Conservation (phyloP, 2,329 filamentous ascomycete species). For the Ophiostoma tasmaniense region DNA sequence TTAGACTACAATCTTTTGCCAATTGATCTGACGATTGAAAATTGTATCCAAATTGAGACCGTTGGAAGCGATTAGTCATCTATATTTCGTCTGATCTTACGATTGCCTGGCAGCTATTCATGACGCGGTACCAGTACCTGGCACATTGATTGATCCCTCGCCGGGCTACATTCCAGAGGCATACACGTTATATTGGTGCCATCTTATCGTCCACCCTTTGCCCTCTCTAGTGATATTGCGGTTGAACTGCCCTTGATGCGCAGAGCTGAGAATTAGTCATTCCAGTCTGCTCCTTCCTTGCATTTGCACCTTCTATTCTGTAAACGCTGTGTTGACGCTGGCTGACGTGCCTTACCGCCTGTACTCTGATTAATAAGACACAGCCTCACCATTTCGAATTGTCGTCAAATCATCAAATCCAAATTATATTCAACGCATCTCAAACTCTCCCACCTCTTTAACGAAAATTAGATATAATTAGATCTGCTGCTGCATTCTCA, state of each 20-base stretch:
- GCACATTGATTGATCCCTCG: not conserved
- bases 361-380: not conserved
- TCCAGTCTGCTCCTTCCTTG: not conserved
- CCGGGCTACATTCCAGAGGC: not conserved
- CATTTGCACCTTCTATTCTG: not conserved
- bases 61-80: not conserved
- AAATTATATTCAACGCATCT: not conserved
- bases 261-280: not conserved
- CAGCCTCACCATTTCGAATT: not conserved
- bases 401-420: not conserved
- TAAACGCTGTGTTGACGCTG: not conserved
- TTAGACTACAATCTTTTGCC: not conserved
- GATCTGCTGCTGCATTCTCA: slow-evolving; percentile 2
- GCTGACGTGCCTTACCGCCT: not conserved
- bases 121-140: not conserved
- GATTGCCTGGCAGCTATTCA: not conserved
- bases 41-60: not conserved
- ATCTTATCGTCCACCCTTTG: not conserved
- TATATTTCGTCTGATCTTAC: not conserved
- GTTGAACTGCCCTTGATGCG: not conserved
- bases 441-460: not conserved
- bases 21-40: no score
- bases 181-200: not conserved
- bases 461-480: not conserved
- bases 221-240: not conserved